Evolutionary conservation across 805 yeast species (phyloP).

Genomic region (Yarrowia sp.): DNA sequence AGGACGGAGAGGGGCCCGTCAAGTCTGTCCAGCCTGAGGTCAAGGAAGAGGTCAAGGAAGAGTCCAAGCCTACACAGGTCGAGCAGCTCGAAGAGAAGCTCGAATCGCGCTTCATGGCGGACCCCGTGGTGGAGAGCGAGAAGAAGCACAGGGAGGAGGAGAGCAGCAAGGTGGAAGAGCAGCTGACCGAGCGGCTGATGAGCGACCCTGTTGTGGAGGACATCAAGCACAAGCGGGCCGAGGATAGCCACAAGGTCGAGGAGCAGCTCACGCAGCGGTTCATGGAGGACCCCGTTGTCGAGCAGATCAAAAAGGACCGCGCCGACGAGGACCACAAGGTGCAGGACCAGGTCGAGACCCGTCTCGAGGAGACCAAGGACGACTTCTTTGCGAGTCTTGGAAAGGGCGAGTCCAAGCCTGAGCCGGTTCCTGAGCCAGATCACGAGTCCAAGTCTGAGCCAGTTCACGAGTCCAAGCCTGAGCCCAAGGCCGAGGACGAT

Average conservation of each 20-base stretch:
- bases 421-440: neutral
- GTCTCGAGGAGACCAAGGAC: neutral
- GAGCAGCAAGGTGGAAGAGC: neutral
- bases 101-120: neutral
- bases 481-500: constrained; percentile 22
- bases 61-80: neutral
- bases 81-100: neutral
- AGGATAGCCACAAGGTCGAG: neutral
- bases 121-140: constrained; percentile 9
- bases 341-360: neutral
- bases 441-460: neutral
- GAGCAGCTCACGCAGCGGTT: neutral
- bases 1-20: constrained; percentile 11
- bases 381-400: neutral
- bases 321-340: neutral
- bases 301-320: neutral
- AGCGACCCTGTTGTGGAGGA: constrained; percentile 5
- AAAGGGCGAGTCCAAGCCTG: neutral
- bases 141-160: neutral
- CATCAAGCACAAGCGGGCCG: neutral
- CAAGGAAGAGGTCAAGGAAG: neutral
- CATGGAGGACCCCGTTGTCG: constrained; percentile 23
- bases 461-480: neutral
- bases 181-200: constrained; percentile 4
- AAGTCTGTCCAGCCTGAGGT: no score